These are phyloP conservation scores for Vitis cinerea DNA, from an alignment of 164 flowering plant genomes.

Conservation along the genomic window DNA sequence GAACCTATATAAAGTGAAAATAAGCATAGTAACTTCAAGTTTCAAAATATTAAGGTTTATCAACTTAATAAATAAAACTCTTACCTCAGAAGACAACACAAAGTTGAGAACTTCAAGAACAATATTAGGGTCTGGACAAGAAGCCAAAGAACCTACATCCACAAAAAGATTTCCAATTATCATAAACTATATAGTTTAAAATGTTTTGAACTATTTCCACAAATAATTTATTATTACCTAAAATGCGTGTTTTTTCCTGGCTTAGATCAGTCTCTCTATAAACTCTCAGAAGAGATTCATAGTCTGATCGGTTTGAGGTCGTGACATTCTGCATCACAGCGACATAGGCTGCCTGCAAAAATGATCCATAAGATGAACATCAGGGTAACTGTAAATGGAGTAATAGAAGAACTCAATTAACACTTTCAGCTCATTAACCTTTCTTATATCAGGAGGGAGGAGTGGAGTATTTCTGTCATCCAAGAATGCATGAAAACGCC, in stretches of 20 bases:
- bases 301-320: conserved; percentile 65
- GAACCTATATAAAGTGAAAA: conserved; percentile 53
- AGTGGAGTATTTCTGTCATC: conserved; percentile 77
- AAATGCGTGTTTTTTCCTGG: conserved; percentile 86
- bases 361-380: conserved; percentile 1
- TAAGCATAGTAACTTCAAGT: not conserved
- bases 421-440: conserved; percentile 36
- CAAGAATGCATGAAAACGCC: conserved; percentile 71
- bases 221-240: conserved; percentile 36
- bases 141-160: conserved; percentile 68
- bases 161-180: not conserved
- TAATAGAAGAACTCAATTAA: not conserved
- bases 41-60: not conserved
- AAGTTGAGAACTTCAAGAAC: conserved; percentile 84
- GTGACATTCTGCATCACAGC: conserved; percentile 78
- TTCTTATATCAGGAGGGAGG: conserved; percentile 87
- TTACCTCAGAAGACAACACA: conserved; percentile 74
- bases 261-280: conserved; percentile 89
- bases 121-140: conserved; percentile 71
- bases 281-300: conserved; percentile 72
- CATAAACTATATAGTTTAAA: not conserved
- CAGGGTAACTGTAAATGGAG: not conserved
- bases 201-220: not conserved
- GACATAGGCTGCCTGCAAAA: conserved; percentile 77
- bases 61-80: conserved; percentile 3